A percentile compares a stretch with the other conserved stretches of the same genome.
Evolutionary conservation across 169 alveolate genomes (phyloP).

Genomic region (Eimeria maxima): DNA sequence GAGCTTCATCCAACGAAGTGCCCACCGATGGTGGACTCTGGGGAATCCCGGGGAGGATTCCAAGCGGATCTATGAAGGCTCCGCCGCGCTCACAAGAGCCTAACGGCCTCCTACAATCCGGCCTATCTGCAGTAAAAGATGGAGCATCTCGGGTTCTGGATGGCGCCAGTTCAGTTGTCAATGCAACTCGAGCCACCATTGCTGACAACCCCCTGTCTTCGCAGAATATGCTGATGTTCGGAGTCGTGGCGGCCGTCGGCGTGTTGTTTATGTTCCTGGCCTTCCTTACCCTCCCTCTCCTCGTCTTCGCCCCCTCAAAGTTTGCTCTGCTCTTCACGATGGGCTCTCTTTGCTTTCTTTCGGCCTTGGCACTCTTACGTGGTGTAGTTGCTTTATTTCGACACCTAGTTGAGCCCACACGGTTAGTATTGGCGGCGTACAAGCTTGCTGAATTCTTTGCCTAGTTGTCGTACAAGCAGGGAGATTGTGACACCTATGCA

Average conservation of each 20-base stretch:
- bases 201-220: slow-evolving; percentile 71
- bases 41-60: slow-evolving; percentile 53
- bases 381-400: slow-evolving; percentile 75
- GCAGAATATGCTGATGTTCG: slow-evolving; percentile 80
- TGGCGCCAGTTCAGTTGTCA: slow-evolving; percentile 61
- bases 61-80: slow-evolving; percentile 74
- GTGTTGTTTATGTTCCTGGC: slow-evolving; percentile 81
- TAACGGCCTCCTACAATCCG: slow-evolving; percentile 77
- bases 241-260: slow-evolving; percentile 82
- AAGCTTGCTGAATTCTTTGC: not conserved
- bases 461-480: not conserved
- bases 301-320: slow-evolving; percentile 83
- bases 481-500: too few species aligned
- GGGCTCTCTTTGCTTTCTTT: slow-evolving; percentile 81
- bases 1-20: not conserved
- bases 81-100: slow-evolving; percentile 65
- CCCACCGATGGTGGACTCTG: slow-evolving; percentile 29
- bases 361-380: slow-evolving; percentile 76
- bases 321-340: slow-evolving; percentile 80
- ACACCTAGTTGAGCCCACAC: slow-evolving; percentile 76
- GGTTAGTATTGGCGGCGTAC: slow-evolving; percentile 33
- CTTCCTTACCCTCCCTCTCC: slow-evolving; percentile 82
- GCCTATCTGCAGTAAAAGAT: slow-evolving; percentile 81
- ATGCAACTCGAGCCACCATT: slow-evolving; percentile 74
- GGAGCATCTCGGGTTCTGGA: slow-evolving; percentile 78